Evolutionary conservation across 306 rosid species (phyloP), one percentile per base, ranked within the genome.

Genomic region (Fragaria ananassa): DNA sequence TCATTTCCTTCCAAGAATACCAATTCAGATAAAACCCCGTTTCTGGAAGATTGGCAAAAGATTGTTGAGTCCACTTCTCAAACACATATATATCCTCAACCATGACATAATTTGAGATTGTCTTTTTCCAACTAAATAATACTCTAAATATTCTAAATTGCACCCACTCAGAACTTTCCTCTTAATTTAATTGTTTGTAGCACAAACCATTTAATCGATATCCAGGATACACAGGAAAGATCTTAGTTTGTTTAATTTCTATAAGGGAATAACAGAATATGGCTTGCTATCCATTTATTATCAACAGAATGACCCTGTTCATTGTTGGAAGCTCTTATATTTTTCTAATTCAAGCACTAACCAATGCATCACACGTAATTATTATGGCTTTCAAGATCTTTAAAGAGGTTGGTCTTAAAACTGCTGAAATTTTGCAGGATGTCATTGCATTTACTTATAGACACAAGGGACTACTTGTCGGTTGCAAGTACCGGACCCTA

Each of bases 371-470:
- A 14, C 41, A 45, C 13, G 5, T 18, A 12, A 25, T 12, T 68
- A 39, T 15, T n/a, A 19, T 1, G 10, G 37, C 75, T 83, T 45
- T 58, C 70, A 19, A 41, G 56, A 41, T 5, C 9, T 41, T 41
- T 10, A 7, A 41, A 41, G 44, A 41, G 44, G 44, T 31, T 81
- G 80, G 76, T 60, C 70, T 19, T 19, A 54, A 54, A 54, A 19
- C 56, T 54, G 81, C 71, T 71, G 41, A 63, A 83, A 62, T 75
- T 81, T 56, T 80, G 85, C 91, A 93, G 97, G 42, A 41, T 18
- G 75, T 85, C 67, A 92, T 91, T 80, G 98, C 98, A 63, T 92
- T 94, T 85, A 84, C 96, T 61, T 94, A 94, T 75, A 84, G 81
- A 80, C 85, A 56, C 77, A 86, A 89, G 50, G 98, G 97, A 49